Evolutionary conservation across 768 basidiomycete species (phyloP), one percentile per base, ranked within the genome.

Genomic region (Suillus tomentosus): DNA sequence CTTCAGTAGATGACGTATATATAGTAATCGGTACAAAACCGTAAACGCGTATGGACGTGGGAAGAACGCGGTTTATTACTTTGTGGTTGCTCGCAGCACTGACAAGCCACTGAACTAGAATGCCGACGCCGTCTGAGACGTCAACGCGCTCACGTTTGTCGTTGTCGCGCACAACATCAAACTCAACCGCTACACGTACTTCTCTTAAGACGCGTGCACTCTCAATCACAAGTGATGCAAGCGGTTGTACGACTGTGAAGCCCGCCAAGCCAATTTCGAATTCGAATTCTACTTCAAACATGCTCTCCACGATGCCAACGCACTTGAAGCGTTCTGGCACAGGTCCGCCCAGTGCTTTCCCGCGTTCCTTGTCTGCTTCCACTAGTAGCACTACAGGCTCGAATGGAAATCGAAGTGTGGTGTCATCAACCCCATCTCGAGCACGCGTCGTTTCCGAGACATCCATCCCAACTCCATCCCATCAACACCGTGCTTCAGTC

Each of bases 171-270:
- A 78, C 81, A 17, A 77, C 76, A 43, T 74, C 24, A 63, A 65
- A 54, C 17, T 54, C 31, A 3, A 54, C 31, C n/a, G 34, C 31
- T 27, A 39, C 66, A 45, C 77, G 81, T 62, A 82, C 83, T 59
- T 82, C 82, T 42, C 68, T 79, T 63, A 88, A 88, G 74, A 81
- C 86, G 27, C 80, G 86, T 24, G 78, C 84, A 15, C 76, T 80
- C 64, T 88, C 86, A 19, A 84, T 78, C 67, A 83, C 82, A 50
- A 83, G 82, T 62, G 72, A 77, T 61, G 67, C 74, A 61, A 86
- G 84, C 66, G 83, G 81, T 6, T 80, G 78, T 69, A 83, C 82
- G 5, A 87, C 85, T 11, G 76, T 86, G 60, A 82, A 79, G 39
- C 74, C 78, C 5, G n/a, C 48, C 10, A 74, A 76, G 1, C 70